Base-by-base conservation (phyloP, 139 green algal species). In the Chlamydomonas schloesseri region DNA sequence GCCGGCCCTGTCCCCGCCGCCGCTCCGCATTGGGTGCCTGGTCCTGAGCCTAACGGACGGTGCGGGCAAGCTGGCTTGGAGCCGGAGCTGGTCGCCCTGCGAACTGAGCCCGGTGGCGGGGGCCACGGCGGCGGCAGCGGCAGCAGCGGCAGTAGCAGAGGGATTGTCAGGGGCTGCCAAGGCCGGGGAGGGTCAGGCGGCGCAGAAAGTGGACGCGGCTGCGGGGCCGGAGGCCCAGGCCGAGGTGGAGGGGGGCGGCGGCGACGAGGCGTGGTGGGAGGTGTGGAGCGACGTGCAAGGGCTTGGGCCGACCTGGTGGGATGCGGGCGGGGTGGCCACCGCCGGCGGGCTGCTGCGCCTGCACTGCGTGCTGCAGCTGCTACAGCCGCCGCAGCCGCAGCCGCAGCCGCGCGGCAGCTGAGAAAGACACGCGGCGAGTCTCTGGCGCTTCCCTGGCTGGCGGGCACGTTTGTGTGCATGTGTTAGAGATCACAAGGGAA, bases 251-350 rank as follows among this genome's bases (percentile, higher is more conserved):
- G 50, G 29, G 29, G 15, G 26, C n/a, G 65, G 31, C 14, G 21
- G 15, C 2, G 31, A 1, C 14, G 50, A 55, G 37, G 29, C 37
- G 46, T 34, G 60, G 36, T 83, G 77, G 77, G 77, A 73, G 62
- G 46, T 34, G 10, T 83, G 77, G 77, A 64, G 77, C 62, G 77
- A 62, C 9, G 26, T 83, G 77, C 15, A 17, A 14, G 77, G 77
- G 0, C 8, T 62, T 37, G 77, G 64, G 77, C 18, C 77, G 8
- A 46, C 42, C 20, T 84, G 78, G 78, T 84, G 78, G 78, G 64
- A 84, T 65, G 46, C 29, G 37, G 78, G 78, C 28, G 46, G 76
- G 15, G 76, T 62, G 37, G 21, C 69, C 24, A 46, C 78, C 29
- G 18, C 15, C 2, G 78, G 78, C 0, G 78, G 78, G 1, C 3